Percentiles rank a stretch among this genome's conserved stretches.
These are phyloP conservation scores for Fusarium chlamydosporum DNA, from an alignment of 2,329 filamentous ascomycete species.

Conservation along the genomic window DNA sequence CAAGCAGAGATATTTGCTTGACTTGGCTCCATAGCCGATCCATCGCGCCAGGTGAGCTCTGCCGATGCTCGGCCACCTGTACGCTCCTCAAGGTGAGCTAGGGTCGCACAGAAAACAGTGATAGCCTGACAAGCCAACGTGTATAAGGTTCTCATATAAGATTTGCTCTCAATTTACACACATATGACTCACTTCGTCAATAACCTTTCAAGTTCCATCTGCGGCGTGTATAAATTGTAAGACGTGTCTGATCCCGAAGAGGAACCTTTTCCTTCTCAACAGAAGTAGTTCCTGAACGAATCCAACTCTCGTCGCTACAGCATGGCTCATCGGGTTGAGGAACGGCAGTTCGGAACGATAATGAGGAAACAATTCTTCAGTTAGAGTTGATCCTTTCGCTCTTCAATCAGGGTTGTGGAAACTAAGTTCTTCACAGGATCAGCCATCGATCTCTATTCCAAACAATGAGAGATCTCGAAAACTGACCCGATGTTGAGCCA, in stretches of 20 bases:
- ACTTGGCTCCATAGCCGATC: background rate
- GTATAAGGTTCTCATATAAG: too few relatives aligned
- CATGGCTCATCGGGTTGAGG: background rate
- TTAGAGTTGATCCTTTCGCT: background rate
- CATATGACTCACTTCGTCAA: too few relatives aligned
- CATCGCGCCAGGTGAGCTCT: too few relatives aligned
- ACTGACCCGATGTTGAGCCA: too few relatives aligned
- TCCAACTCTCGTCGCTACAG: background rate
- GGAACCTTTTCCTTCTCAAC: background rate
- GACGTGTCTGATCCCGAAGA: background rate
- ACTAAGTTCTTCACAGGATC: constrained; percentile 11
- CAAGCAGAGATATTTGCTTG: background rate
- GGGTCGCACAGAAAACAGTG: too few relatives aligned
- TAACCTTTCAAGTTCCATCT: too few relatives aligned
- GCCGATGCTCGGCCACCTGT: too few relatives aligned
- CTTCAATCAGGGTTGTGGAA: background rate
- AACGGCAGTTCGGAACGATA: background rate
- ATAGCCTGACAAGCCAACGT: too few relatives aligned
- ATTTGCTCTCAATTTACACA: too few relatives aligned
- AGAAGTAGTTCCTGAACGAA: background rate
- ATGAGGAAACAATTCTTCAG: background rate
- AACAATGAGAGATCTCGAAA: too few relatives aligned
- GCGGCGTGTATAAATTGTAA: background rate
- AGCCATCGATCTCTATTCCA: too few relatives aligned
- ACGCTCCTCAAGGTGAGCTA: too few relatives aligned